Evolutionary conservation across 176 grass and related monocot species (phyloP).

Genomic region (Alloteropsis semialata): DNA sequence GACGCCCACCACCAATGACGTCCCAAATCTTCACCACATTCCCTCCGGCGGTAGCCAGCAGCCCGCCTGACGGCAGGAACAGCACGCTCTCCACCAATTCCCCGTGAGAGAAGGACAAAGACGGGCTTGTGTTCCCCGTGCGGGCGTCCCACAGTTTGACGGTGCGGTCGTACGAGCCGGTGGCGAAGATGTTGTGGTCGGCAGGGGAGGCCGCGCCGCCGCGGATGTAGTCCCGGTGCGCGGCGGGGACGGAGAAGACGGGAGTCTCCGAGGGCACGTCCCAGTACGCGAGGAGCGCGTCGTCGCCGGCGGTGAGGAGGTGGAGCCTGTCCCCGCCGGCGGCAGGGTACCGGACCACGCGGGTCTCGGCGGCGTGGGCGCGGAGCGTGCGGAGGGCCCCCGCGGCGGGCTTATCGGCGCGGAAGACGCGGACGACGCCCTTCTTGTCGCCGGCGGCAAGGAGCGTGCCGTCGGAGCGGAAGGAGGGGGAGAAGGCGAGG

Average conservation of each 20-base stretch:
- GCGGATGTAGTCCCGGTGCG: slow-evolving; percentile 89
- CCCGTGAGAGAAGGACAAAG: slow-evolving; percentile 60
- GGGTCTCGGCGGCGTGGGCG: slow-evolving; percentile 60
- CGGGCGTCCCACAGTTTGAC: slow-evolving; percentile 90
- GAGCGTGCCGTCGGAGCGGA: slow-evolving; percentile 77
- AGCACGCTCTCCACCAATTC: slow-evolving; percentile 73
- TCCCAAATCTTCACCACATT: slow-evolving; percentile 94
- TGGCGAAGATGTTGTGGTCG: slow-evolving; percentile 65
- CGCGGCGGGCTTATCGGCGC: slow-evolving; percentile 43
- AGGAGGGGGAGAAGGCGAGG: slow-evolving; percentile 74
- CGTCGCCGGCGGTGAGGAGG: slow-evolving; percentile 77
- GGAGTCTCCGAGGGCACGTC: slow-evolving; percentile 75
- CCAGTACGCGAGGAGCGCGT: slow-evolving; percentile 79
- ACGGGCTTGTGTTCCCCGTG: slow-evolving; percentile 16
- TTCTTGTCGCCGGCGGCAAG: slow-evolving; percentile 65
- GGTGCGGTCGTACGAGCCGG: slow-evolving; percentile 75
- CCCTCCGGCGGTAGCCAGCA: slow-evolving; percentile 77
- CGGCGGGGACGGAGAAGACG: slow-evolving; percentile 56
- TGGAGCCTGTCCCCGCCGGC: slow-evolving; percentile 66
- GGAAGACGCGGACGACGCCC: slow-evolving; percentile 79
- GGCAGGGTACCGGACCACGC: slow-evolving; percentile 65
- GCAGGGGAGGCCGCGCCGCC: slow-evolving; percentile 63
- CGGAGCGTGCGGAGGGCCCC: slow-evolving; percentile 54
- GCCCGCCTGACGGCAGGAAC: slow-evolving; percentile 80
- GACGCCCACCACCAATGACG: slow-evolving; percentile 67